Percentiles rank a stretch among this genome's conserved stretches.
phyloP scores from a whole-genome alignment of 768 basidiomycete genomes.

The Hygrophoropsis aurantiaca region DNA sequence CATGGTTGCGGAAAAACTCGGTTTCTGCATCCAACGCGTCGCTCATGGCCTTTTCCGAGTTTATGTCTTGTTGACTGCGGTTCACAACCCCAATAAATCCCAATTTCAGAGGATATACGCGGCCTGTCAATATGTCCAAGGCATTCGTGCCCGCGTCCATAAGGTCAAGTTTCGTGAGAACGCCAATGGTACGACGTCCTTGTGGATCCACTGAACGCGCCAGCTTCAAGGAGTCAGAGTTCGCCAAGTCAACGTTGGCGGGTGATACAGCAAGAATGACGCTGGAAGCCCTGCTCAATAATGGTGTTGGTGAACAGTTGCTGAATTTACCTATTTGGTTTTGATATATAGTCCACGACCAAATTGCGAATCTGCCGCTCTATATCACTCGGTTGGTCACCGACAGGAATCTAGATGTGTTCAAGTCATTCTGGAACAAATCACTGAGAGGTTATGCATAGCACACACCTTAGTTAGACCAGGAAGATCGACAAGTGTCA shows the following conservation, averaged over 20 bases:
- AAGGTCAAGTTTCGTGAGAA: slow-evolving; percentile 94
- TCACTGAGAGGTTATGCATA: background rate
- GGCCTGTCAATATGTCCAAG: slow-evolving; percentile 91
- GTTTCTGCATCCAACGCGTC: slow-evolving; percentile 84
- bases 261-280: slow-evolving; percentile 97
- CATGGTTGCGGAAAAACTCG: slow-evolving; percentile 89
- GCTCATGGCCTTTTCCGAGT: slow-evolving; percentile 76
- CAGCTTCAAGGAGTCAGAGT: slow-evolving; percentile 96
- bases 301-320: background rate
- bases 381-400: slow-evolving; percentile 97
- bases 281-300: slow-evolving; percentile 40
- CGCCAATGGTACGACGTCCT: slow-evolving; percentile 93
- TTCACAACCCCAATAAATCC: slow-evolving; percentile 99
- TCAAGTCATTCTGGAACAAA: slow-evolving; percentile 1
- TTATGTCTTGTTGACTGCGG: slow-evolving; percentile 97
- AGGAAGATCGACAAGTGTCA: slow-evolving; percentile 95
- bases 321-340: slow-evolving; percentile 81
- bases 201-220: slow-evolving; percentile 95
- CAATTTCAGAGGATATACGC: slow-evolving; percentile 95
- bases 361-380: slow-evolving; percentile 94
- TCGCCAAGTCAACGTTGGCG: slow-evolving; percentile 98
- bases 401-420: slow-evolving; percentile 76
- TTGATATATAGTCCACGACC: slow-evolving; percentile 94
- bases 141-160: slow-evolving; percentile 99
- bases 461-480: slow-evolving; percentile 91